phyloP scores from a whole-genome alignment of 2,329 filamentous ascomycete genomes.

The Fusarium anguioides region DNA sequence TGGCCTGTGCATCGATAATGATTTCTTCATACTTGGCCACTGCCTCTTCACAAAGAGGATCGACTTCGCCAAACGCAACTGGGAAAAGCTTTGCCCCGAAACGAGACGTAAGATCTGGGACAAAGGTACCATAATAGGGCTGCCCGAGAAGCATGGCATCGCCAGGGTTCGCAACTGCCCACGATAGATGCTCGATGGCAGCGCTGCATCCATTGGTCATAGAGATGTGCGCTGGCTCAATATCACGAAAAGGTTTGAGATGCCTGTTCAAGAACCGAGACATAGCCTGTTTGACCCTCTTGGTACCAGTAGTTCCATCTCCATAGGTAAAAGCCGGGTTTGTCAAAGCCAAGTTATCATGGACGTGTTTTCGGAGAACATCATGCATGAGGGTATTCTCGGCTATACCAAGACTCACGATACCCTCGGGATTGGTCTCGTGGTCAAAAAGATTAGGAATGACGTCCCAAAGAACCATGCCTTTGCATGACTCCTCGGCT shows the following conservation, averaged over 20 bases:
- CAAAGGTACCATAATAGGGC: slow-evolving; percentile 62
- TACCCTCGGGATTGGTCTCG: slow-evolving; percentile 55
- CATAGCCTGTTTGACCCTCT: slow-evolving; percentile 48
- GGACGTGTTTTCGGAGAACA: slow-evolving; percentile 55
- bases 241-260: slow-evolving; percentile 44
- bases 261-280: slow-evolving; percentile 52
- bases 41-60: slow-evolving; percentile 56
- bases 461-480: slow-evolving; percentile 55
- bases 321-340: slow-evolving; percentile 55
- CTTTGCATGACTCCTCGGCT: slow-evolving; percentile 44
- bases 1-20: slow-evolving; percentile 51
- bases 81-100: slow-evolving; percentile 55
- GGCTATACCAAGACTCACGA: slow-evolving; percentile 62
- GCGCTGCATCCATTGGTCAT: slow-evolving; percentile 56
- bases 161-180: slow-evolving; percentile 54
- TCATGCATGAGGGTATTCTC: slow-evolving; percentile 65
- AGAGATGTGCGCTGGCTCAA: slow-evolving; percentile 50
- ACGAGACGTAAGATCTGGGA: slow-evolving; percentile 57
- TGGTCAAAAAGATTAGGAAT: slow-evolving; percentile 58
- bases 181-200: slow-evolving; percentile 55
- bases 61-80: slow-evolving; percentile 57
- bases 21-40: slow-evolving; percentile 59
- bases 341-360: slow-evolving; percentile 50
- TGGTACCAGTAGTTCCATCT: slow-evolving; percentile 54
- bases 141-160: slow-evolving; percentile 55